Evolutionary conservation across 176 grass and related monocot species (phyloP).

Genomic region (Dendrocalamus sinicus): DNA sequence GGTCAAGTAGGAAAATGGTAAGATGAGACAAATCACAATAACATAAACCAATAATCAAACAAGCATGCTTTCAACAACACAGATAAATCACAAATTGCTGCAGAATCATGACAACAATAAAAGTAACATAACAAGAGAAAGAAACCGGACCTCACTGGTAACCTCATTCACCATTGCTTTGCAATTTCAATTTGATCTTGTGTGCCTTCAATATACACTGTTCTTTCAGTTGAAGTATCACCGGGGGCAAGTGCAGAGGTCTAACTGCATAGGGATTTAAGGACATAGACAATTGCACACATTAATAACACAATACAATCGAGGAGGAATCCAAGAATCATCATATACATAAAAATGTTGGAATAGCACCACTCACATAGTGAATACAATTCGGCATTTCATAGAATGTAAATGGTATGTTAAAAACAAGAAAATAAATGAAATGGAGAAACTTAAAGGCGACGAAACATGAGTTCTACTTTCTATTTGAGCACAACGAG

Average conservation of each 20-base stretch:
- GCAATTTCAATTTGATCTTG: conserved; percentile 87
- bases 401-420: background rate
- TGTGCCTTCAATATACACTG: conserved; percentile 89
- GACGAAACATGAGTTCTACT: background rate
- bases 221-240: conserved; percentile 85
- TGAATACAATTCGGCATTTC: no score
- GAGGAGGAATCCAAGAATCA: background rate
- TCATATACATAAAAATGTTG: background rate
- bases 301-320: background rate
- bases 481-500: background rate
- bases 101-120: conserved; percentile 28
- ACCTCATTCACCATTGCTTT: conserved; percentile 94
- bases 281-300: conserved; percentile 33
- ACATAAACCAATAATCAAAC: conserved; percentile 30
- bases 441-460: background rate
- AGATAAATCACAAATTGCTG: conserved; percentile 29
- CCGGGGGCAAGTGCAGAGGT: conserved; percentile 92
- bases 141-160: conserved; percentile 78
- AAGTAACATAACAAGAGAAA: conserved; percentile 29
- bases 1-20: background rate
- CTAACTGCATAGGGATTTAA: conserved; percentile 62
- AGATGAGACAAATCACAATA: conserved; percentile 16
- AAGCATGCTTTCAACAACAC: conserved; percentile 24
- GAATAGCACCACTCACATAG: background rate
- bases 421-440: background rate